Percentiles rank a stretch among this genome's conserved stretches.
Conservation (phyloP, 2,329 filamentous ascomycete species). For the Chaetomiaceae sp. region DNA sequence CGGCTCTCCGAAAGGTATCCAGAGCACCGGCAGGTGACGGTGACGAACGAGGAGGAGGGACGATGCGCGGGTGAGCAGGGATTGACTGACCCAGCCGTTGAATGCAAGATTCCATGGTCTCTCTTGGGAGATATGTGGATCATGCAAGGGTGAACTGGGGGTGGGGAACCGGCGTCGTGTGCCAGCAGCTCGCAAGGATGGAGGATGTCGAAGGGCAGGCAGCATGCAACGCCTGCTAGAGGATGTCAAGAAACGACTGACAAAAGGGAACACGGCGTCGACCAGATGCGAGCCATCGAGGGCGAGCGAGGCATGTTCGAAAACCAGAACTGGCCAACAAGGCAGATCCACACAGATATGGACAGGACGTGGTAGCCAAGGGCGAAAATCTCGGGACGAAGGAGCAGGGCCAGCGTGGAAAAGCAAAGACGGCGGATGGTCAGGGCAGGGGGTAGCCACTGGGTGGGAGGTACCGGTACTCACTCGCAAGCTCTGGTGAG, state of each 20-base stretch:
- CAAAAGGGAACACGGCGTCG: not conserved
- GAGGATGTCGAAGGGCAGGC: constrained; percentile 7
- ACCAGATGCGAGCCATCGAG: not conserved
- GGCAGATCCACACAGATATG: constrained; percentile 8
- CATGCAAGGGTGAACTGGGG: constrained; percentile 26
- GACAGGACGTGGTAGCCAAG: constrained; percentile 1
- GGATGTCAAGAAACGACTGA: not conserved
- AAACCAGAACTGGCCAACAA: not conserved
- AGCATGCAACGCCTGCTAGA: not conserved
- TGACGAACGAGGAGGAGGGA: constrained; percentile 12
- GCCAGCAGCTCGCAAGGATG: constrained; percentile 18
- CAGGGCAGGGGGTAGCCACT: constrained; percentile 3
- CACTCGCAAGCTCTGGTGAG: not conserved
- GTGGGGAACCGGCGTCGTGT: constrained; percentile 18
- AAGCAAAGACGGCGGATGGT: constrained; percentile 18
- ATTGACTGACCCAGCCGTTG: constrained; percentile 26
- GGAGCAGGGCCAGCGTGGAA: constrained; percentile 9
- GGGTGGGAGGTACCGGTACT: constrained; percentile 20
- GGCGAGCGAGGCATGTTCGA: not conserved
- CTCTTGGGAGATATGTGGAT: constrained; percentile 22
- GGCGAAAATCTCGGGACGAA: constrained; percentile 12
- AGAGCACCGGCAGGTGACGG: constrained; percentile 15
- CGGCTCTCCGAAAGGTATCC: not conserved
- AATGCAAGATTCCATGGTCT: constrained; percentile 29
- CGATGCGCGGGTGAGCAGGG: constrained; percentile 20